A percentile compares a stretch with the other conserved stretches of the same genome.
These are phyloP conservation scores for Fragaria ananassa DNA, from an alignment of 306 rosid genomes.

Conservation along the genomic window DNA sequence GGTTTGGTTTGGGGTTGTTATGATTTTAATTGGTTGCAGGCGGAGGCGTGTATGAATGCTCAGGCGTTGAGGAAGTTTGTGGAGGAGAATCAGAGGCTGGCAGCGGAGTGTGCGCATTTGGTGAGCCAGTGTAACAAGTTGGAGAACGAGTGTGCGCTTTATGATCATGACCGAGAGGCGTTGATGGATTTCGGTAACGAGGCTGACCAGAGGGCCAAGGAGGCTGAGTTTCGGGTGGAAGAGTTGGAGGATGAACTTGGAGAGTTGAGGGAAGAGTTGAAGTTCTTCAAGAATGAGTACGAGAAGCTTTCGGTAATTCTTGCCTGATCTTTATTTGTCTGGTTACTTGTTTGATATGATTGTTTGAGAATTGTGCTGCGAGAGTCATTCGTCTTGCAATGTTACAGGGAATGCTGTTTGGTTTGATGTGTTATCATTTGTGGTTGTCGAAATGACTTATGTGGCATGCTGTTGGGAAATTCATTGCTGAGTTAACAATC, in stretches of 20 bases:
- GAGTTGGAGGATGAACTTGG: constrained; percentile 65
- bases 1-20: background rate
- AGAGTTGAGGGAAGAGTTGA: constrained; percentile 48
- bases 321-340: background rate
- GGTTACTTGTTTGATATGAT: background rate
- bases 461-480: background rate
- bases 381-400: background rate
- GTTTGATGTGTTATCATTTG: background rate
- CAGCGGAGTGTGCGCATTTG: constrained; percentile 51
- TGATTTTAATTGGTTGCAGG: constrained; percentile 30
- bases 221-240: constrained; percentile 55
- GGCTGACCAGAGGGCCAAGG: constrained; percentile 84
- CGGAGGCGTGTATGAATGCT: constrained; percentile 71
- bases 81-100: constrained; percentile 78
- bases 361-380: background rate
- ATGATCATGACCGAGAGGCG: constrained; percentile 75
- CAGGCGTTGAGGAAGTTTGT: constrained; percentile 81
- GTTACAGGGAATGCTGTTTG: background rate
- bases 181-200: constrained; percentile 96
- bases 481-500: too few species aligned
- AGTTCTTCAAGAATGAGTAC: constrained; percentile 31
- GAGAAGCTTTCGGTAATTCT: constrained; percentile 50
- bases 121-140: constrained; percentile 49
- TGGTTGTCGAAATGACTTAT: background rate
- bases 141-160: constrained; percentile 76